These are phyloP conservation scores for Thermothelomyces thermophilus DNA, from an alignment of 2,329 filamentous ascomycete species.

Conservation along the genomic window DNA sequence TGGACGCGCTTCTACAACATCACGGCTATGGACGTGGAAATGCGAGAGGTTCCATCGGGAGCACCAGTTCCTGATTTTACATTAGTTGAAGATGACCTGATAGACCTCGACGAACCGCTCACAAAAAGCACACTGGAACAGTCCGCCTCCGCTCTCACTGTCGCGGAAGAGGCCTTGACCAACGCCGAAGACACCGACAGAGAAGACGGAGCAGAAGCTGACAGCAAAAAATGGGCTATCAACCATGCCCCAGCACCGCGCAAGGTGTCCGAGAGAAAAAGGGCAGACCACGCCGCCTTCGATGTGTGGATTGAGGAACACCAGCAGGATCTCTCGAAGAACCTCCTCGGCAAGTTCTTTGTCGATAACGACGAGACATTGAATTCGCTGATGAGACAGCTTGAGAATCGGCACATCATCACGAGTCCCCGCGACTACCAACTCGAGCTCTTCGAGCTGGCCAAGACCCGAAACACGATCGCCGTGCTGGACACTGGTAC, in stretches of 20 bases:
- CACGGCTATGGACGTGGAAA: neutral
- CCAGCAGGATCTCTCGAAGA: constrained; percentile 32
- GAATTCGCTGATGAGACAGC: constrained; percentile 30
- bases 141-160: neutral
- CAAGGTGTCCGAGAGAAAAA: constrained; percentile 42
- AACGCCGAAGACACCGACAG: constrained; percentile 1
- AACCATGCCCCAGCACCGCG: constrained; percentile 29
- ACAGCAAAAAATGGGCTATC: constrained; percentile 23
- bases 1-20: neutral
- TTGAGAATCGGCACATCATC: constrained; percentile 52
- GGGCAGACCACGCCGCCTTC: constrained; percentile 45
- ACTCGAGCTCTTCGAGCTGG: constrained; percentile 80
- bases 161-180: neutral
- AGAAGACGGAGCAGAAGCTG: constrained; percentile 26
- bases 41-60: neutral
- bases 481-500: constrained; percentile 85
- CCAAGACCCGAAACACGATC: constrained; percentile 79
- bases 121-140: neutral
- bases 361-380: constrained; percentile 29
- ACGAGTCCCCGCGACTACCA: constrained; percentile 84
- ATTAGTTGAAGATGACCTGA: neutral
- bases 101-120: constrained; percentile 4
- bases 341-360: constrained; percentile 23
- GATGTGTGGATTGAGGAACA: constrained; percentile 36
- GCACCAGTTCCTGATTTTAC: neutral